Percentiles rank a stretch among this genome's conserved stretches.
Evolutionary conservation across 2,329 filamentous ascomycete species (phyloP).

Genomic region (Aspergillus pseudotamarii): DNA sequence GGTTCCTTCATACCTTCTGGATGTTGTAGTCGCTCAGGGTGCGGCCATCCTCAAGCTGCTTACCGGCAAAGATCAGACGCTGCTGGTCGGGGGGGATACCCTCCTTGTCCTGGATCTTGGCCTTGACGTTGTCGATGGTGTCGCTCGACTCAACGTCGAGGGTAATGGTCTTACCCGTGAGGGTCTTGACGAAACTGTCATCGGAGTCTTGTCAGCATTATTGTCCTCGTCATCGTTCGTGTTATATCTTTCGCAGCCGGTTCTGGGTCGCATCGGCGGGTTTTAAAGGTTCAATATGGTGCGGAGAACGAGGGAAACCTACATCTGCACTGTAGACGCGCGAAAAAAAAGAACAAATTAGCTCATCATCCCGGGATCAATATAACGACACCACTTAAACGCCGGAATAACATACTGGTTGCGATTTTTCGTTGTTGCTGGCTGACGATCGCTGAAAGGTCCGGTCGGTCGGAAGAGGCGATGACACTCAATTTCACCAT

Average conservation of each 20-base stretch:
- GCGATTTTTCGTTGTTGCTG: conserved; percentile 49
- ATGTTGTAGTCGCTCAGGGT: conserved; percentile 99
- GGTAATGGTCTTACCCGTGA: conserved; percentile 99
- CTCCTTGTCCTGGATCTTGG: conserved; percentile 99
- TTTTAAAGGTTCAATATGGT: conserved; percentile 27
- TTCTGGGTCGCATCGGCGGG: conserved; percentile 13
- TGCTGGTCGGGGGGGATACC: conserved; percentile 98
- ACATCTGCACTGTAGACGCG: conserved; percentile 79
- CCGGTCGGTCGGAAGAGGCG: conserved; percentile 38
- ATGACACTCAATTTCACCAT: conserved; percentile 41
- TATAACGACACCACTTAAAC: conserved; percentile 12
- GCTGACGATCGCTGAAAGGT: conserved; percentile 42
- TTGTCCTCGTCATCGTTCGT: conserved; percentile 1
- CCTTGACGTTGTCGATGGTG: conserved; percentile 99
- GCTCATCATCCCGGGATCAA: conserved; percentile 31
- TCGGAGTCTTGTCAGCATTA: conserved; percentile 28
- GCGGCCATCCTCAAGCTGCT: conserved; percentile 98
- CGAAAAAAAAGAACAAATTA: conserved; percentile 50
- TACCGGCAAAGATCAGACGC: conserved; percentile 97
- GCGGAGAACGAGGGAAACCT: conserved; percentile 50
- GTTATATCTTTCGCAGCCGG: conserved; percentile 13
- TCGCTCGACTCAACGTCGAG: conserved; percentile 98
- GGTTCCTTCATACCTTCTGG: conserved; percentile 75
- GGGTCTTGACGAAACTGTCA: conserved; percentile 97
- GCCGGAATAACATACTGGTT: conserved; percentile 42